A percentile compares a stretch with the other conserved stretches of the same genome.
phyloP scores from a whole-genome alignment of 176 grass and related monocot species.

The Sorghum bicolor region DNA sequence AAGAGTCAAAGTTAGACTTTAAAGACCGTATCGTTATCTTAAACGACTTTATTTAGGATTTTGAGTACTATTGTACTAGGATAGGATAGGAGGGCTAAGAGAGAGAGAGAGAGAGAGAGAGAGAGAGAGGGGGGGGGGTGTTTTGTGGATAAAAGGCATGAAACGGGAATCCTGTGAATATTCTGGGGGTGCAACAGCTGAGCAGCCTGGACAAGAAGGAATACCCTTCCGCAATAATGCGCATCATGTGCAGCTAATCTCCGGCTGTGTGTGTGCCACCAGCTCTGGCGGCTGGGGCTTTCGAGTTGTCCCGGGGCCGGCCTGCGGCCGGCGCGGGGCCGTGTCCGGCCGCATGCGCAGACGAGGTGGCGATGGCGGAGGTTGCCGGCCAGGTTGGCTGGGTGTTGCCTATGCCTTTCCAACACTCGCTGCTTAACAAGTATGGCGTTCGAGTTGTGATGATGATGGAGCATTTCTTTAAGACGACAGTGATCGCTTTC shows the following conservation, averaged over 20 bases:
- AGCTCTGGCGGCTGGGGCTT: background rate
- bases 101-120: too few relatives aligned
- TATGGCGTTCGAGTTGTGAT: background rate
- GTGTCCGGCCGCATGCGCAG: background rate
- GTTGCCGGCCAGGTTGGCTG: background rate
- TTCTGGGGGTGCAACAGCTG: background rate
- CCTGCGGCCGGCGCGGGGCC: background rate
- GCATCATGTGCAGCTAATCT: background rate
- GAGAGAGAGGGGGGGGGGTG: too few relatives aligned
- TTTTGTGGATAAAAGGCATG: background rate
- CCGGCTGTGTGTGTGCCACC: background rate
- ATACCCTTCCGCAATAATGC: background rate
- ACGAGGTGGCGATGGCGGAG: background rate
- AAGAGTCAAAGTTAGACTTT: too few relatives aligned
- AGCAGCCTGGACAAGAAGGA: background rate
- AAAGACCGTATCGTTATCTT: too few relatives aligned
- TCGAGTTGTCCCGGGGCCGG: conserved; percentile 7
- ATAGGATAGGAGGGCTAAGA: background rate
- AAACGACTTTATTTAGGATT: too few relatives aligned
- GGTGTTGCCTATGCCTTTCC: background rate
- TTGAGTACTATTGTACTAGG: too few relatives aligned
- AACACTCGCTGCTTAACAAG: background rate
- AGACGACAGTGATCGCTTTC: background rate
- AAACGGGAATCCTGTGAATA: background rate
- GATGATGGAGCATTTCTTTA: background rate